Evolutionary conservation across 2,329 filamentous ascomycete genomes (phyloP), one percentile per base, ranked within the genome.

Genomic region (Colletotrichum sp.): DNA sequence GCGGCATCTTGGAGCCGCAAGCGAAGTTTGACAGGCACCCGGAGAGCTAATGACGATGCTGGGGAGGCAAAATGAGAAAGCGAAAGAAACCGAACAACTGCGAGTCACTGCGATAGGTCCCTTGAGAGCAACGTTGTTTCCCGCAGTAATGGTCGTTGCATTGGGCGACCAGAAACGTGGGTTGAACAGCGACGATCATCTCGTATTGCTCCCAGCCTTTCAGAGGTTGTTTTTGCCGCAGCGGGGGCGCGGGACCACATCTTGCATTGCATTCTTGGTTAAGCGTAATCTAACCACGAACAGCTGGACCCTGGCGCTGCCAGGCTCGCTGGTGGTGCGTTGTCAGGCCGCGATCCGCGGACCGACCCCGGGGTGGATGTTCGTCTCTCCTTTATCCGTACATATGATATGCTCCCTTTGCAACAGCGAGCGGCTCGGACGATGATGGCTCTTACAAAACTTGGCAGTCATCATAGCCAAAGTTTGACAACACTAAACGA

Each of bases 181-280:
- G 36, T 66, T 21, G 28, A n/a, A 32, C 15, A n/a, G 36, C 60
- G 72, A 71, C 55, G 67, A 74, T 74, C 67, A 60, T 71, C 72
- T 74, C 67, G 67, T 74, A 67, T 74, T 60, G 34, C 72, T 71
- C 48, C 65, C 65, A 67, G 48, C 16, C 28, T 18, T 57, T 67
- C n/a, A 32, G 30, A 32, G 30, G 65, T 28, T 36, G n/a, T 70
- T 43, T 64, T 52, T 61, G 58, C 66, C 71, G 66, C 66, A 34
- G 71, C 43, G 58, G 58, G 67, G 58, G 26, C n/a, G 57, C 9
- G n/a, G 32, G 32, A 64, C 71, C 65, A 69, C 58, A 32, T 65
- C 38, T 58, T 10, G 66, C 58, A 57, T 68, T 61, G 28, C n/a
- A n/a, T 38, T 26, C 15, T 7, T 30, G 26, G 16, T 67, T 57